Percentiles rank a stretch among this genome's conserved stretches.
Evolutionary conservation across 495 filamentous ascomycete genomes (phyloP).

Genomic region (Neurospora sp.): DNA sequence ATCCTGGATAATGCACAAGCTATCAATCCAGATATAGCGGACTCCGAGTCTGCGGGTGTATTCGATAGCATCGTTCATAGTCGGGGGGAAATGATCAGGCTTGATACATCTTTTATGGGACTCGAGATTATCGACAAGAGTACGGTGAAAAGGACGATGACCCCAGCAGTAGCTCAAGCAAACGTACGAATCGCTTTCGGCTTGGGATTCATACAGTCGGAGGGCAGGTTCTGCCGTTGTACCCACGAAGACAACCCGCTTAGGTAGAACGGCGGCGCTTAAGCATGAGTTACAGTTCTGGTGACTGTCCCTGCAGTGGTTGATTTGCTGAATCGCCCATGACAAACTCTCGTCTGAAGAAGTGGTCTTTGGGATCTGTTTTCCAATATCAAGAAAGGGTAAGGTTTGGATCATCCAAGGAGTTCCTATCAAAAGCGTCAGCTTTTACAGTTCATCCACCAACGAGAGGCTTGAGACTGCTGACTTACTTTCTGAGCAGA

Average conservation of each 20-base stretch:
- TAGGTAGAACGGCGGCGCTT: background rate
- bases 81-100: background rate
- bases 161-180: constrained; percentile 8
- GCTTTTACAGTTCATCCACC: background rate
- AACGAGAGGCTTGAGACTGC: background rate
- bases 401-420: background rate
- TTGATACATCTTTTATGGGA: background rate
- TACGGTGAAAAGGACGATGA: background rate
- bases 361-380: background rate
- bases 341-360: background rate
- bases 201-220: constrained; percentile 2
- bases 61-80: background rate
- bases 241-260: background rate
- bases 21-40: background rate
- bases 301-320: background rate
- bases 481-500: background rate
- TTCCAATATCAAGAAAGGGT: background rate
- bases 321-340: constrained; percentile 1
- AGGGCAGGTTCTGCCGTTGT: background rate
- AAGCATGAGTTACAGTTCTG: background rate
- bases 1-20: background rate
- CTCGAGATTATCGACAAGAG: background rate
- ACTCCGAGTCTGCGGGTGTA: background rate
- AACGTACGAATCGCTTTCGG: background rate
- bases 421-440: background rate